Conservation (phyloP, 768 basidiomycete species). For the Tephrocybe sp. region DNA sequence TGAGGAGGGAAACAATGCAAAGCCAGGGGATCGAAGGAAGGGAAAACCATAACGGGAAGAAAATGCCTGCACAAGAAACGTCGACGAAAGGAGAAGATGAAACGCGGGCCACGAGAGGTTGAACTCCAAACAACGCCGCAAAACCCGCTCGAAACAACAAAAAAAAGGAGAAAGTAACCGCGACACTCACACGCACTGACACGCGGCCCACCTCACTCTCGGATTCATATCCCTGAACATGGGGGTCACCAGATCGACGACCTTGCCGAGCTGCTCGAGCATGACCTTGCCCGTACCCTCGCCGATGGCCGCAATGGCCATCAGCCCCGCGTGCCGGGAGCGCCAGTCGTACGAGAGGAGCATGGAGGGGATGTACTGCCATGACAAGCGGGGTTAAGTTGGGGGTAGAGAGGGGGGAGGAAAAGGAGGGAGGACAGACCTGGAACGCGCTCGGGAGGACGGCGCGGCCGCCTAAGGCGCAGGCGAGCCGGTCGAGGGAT, state of each 20-base stretch:
- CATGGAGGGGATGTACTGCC: constrained; percentile 75
- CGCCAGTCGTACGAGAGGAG: constrained; percentile 83
- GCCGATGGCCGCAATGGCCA: constrained; percentile 83
- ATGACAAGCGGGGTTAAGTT: no score
- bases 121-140: no score
- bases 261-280: constrained; percentile 78
- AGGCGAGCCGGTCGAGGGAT: constrained; percentile 77
- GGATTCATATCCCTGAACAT: constrained; percentile 82
- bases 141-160: no score
- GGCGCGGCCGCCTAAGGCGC: constrained; percentile 73
- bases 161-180: background rate
- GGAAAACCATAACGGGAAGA: no score
- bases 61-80: no score
- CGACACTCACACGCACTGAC: constrained; percentile 77
- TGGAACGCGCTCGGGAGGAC: constrained; percentile 80
- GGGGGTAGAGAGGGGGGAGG: background rate
- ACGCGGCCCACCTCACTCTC: constrained; percentile 72
- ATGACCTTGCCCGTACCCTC: constrained; percentile 84
- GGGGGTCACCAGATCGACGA: constrained; percentile 75
- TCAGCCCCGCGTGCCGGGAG: constrained; percentile 79
- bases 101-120: no score
- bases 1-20: no score
- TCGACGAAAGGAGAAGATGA: no score
- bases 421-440: constrained; percentile 22
- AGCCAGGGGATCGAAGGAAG: no score